These are phyloP conservation scores for Talaromyces liani DNA, from an alignment of 495 filamentous ascomycete species.

Conservation along the genomic window DNA sequence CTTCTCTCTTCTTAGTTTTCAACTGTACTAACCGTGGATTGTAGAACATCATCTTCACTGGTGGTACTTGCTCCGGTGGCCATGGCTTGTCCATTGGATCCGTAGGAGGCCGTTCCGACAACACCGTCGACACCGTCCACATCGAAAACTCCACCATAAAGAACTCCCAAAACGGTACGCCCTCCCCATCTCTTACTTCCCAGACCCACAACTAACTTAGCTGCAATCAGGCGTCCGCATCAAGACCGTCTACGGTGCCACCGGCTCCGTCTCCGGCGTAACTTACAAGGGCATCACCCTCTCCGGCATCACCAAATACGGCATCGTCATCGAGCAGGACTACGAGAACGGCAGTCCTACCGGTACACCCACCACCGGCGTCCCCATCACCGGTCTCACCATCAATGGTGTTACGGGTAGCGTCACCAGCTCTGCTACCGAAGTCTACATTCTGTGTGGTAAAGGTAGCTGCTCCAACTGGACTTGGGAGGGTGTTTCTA, in stretches of 20 bases:
- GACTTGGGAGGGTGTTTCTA: constrained; percentile 37
- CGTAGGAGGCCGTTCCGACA: constrained; percentile 54
- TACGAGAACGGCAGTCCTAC: constrained; percentile 57
- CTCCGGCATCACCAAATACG: constrained; percentile 50
- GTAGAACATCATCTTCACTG: constrained; percentile 46
- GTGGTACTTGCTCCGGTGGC: constrained; percentile 50
- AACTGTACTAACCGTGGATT: constrained; percentile 12
- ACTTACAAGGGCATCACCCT: constrained; percentile 56
- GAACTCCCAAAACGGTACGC: constrained; percentile 45
- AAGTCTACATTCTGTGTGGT: constrained; percentile 50
- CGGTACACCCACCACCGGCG: constrained; percentile 52
- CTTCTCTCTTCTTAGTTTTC: neutral
- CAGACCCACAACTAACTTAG: neutral
- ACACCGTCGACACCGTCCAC: constrained; percentile 49
- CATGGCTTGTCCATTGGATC: constrained; percentile 67
- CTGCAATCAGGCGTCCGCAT: constrained; percentile 38
- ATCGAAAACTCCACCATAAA: constrained; percentile 44
- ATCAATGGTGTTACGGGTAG: constrained; percentile 45
- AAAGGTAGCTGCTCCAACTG: constrained; percentile 37
- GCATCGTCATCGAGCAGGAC: constrained; percentile 63
- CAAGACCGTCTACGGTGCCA: constrained; percentile 54
- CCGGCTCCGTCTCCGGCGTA: constrained; percentile 48
- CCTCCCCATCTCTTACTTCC: constrained; percentile 5
- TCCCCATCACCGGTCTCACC: constrained; percentile 53
- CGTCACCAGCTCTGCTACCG: constrained; percentile 32